Evolutionary conservation across 495 filamentous ascomycete genomes (phyloP).

Genomic region (Penicillium simplicissimum): DNA sequence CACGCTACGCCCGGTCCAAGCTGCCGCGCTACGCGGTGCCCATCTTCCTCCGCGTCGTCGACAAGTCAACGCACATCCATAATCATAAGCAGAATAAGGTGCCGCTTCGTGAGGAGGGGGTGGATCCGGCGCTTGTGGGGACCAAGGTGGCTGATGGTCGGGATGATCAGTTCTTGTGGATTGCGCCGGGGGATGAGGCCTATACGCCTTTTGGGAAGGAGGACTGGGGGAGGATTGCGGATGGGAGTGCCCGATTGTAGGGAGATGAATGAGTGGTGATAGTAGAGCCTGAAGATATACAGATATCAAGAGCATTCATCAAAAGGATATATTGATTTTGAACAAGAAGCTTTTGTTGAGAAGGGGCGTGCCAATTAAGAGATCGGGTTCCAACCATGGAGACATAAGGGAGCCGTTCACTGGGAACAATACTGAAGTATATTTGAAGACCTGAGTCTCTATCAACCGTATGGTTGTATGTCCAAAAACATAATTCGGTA

Average conservation of each 20-base stretch:
- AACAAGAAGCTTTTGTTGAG: not conserved
- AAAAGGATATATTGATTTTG: not conserved
- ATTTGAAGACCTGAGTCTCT: too few species aligned
- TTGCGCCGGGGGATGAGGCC: constrained; percentile 48
- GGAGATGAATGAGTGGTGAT: too few species aligned
- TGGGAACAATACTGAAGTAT: too few species aligned
- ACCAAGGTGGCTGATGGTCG: constrained; percentile 52
- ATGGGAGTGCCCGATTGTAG: constrained; percentile 53
- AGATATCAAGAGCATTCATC: constrained; percentile 4
- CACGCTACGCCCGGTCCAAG: constrained; percentile 52
- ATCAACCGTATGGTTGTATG: constrained; percentile 1
- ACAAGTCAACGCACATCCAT: constrained; percentile 63
- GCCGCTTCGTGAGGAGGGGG: constrained; percentile 67
- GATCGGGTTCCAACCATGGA: too few species aligned
- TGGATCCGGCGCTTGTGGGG: constrained; percentile 55
- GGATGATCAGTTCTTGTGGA: constrained; percentile 55
- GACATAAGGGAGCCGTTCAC: too few species aligned
- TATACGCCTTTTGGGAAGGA: constrained; percentile 59
- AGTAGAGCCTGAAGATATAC: not conserved
- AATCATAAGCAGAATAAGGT: constrained; percentile 88
- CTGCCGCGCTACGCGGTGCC: constrained; percentile 78
- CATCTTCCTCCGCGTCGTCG: constrained; percentile 66
- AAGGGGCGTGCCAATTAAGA: too few species aligned
- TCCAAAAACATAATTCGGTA: constrained; percentile 39
- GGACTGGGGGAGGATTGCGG: constrained; percentile 58